Percentiles rank a stretch among this genome's conserved stretches.
Conservation (phyloP, 331 rosid species). For the Malus hybrid region DNA sequence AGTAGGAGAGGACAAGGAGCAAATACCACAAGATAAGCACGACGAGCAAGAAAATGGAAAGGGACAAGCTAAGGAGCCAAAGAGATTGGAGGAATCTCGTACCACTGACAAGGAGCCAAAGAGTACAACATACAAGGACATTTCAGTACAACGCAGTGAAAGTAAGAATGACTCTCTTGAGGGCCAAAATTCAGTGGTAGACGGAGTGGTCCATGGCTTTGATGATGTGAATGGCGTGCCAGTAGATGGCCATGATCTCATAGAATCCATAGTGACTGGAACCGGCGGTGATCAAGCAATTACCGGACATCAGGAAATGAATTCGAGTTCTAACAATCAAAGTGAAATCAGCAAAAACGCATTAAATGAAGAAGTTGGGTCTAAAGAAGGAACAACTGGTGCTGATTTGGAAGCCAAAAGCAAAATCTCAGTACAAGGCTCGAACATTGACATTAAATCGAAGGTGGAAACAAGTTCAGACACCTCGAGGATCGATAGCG, state of each 20-base stretch:
- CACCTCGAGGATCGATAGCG: neutral
- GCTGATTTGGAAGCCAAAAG: constrained; percentile 3
- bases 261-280: constrained; percentile 1
- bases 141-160: neutral
- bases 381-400: neutral
- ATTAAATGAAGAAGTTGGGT: neutral
- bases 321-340: neutral
- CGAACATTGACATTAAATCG: neutral
- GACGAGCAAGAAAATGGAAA: neutral
- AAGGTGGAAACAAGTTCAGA: constrained; percentile 2
- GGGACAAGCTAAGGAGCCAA: neutral
- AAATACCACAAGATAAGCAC: neutral
- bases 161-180: neutral
- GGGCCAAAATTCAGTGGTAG: neutral
- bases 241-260: neutral
- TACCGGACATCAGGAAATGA: neutral
- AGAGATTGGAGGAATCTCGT: neutral
- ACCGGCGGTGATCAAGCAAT: neutral
- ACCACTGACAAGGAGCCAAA: neutral
- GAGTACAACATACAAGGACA: neutral
- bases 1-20: neutral
- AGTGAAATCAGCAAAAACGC: neutral
- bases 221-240: constrained; percentile 9
- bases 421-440: neutral
- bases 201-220: constrained; percentile 3